phyloP scores from a whole-genome alignment of 164 flowering plant species.

The Aristolochia californica region DNA sequence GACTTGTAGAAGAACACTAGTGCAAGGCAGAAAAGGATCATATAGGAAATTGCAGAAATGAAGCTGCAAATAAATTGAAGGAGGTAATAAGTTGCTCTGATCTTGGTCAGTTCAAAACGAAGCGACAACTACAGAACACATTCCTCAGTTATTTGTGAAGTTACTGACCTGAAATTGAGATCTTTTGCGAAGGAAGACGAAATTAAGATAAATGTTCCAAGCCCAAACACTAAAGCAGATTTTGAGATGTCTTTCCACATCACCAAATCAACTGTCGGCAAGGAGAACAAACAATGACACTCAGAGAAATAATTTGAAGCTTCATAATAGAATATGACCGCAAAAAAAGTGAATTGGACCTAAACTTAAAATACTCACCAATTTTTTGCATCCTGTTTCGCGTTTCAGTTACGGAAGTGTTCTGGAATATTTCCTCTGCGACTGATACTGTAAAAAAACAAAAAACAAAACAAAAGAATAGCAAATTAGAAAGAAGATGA shows the following conservation, averaged over 20 bases:
- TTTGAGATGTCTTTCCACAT: slow-evolving; percentile 88
- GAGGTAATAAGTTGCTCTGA: neutral
- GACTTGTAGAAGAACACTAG: slow-evolving; percentile 57
- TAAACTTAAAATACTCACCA: slow-evolving; percentile 30
- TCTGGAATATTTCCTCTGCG: slow-evolving; percentile 10
- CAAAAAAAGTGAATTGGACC: neutral
- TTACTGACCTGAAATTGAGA: slow-evolving; percentile 60
- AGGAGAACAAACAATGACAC: neutral
- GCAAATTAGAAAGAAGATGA: neutral
- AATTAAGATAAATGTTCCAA: slow-evolving; percentile 59
- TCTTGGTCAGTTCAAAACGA: neutral
- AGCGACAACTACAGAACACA: neutral
- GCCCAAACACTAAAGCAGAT: slow-evolving; percentile 68
- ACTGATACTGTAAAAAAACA: slow-evolving; percentile 21
- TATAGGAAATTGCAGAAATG: slow-evolving; percentile 58
- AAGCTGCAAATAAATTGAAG: slow-evolving; percentile 40
- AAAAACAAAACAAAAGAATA: neutral
- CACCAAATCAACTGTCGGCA: slow-evolving; percentile 55
- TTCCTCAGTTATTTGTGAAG: neutral
- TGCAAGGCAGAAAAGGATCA: slow-evolving; percentile 69
- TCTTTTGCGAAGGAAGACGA: slow-evolving; percentile 60
- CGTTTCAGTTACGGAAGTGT: slow-evolving; percentile 26
- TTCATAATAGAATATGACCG: neutral
- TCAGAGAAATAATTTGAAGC: too few relatives aligned
- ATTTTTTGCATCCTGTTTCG: slow-evolving; percentile 35